Base-by-base conservation (phyloP, 108 stramenopile genomes). In the Nannochloropsis gaditana region DNA sequence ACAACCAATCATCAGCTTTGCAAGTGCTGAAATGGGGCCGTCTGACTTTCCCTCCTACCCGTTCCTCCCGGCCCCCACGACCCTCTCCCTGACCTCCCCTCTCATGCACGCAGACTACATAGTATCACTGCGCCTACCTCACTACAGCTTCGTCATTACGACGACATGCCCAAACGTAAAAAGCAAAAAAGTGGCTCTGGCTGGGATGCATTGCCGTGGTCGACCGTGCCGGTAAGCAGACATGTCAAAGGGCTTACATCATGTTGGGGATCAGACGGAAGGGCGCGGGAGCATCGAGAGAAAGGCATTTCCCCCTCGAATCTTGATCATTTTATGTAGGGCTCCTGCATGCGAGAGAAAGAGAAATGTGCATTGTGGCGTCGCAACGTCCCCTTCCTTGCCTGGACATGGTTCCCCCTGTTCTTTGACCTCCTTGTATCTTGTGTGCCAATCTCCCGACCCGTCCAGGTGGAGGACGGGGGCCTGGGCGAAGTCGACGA, bases 121-220 rank as follows among this genome's bases (percentile, higher is more conserved):
- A 15, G n/a, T n/a, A 73, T 4, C 59, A 73, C 8, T n/a, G 19
- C 15, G 19, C 59, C 8, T 15, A 73, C 15, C 59, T 8, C 59
- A 73, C 15, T n/a, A 73, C 59, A 73, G 59, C 59, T 73, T n/a
- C 15, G 19, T n/a, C 3, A 6, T n/a, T n/a, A n/a, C 3, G 59
- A 73, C 59, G 59, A 73, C 4, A 73, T 73, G 59, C 59, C 59
- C 59, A 73, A 73, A n/a, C 59, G 59, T n/a, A 73, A 73, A n/a
- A 73, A 73, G 59, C 59, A 73, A 73, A 15, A 4, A 73, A n/a
- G 59, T 15, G 59, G 5, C 59, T n/a, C 15, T 6, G 59, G 59
- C 4, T 73, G 59, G 59, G 59, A 73, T 73, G 59, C 59, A 15
- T 73, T 73, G 59, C 59, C 59, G 19, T 73, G 59, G 59, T 73